These are phyloP conservation scores for Hypoxylon sp. DNA, from an alignment of 2,329 filamentous ascomycete species.

Conservation along the genomic window DNA sequence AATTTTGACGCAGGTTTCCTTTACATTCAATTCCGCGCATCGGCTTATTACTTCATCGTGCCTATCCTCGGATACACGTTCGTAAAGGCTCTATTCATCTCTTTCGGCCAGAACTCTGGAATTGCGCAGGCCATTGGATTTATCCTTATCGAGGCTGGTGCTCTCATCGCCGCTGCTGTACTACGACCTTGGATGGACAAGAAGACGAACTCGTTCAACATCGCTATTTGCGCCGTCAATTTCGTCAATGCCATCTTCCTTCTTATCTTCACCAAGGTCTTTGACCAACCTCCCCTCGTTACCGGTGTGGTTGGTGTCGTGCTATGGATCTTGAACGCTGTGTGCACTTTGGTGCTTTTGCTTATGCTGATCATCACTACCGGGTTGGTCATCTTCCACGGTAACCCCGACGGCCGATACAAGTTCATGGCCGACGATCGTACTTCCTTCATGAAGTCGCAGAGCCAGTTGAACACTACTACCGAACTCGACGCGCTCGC, in stretches of 20 bases:
- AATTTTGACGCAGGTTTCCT: constrained; percentile 77
- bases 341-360: constrained; percentile 82
- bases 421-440: constrained; percentile 97
- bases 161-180: constrained; percentile 79
- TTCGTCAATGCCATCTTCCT: constrained; percentile 91
- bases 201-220: constrained; percentile 96
- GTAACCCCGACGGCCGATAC: constrained; percentile 94
- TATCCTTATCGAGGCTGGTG: constrained; percentile 80
- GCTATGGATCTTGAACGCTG: constrained; percentile 87
- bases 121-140: constrained; percentile 82
- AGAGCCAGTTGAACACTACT: constrained; percentile 77
- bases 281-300: constrained; percentile 83
- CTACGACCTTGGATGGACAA: constrained; percentile 98
- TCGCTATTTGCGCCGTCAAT: constrained; percentile 88
- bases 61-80: constrained; percentile 80
- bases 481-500: constrained; percentile 92
- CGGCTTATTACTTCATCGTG: constrained; percentile 94
- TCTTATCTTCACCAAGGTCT: constrained; percentile 86
- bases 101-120: constrained; percentile 75
- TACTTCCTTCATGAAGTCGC: constrained; percentile 96
- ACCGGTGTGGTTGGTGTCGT: constrained; percentile 88
- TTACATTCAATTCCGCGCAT: constrained; percentile 95
- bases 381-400: constrained; percentile 78
- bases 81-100: constrained; percentile 90
- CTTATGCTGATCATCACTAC: constrained; percentile 83